Base-by-base conservation (phyloP, 2,329 filamentous ascomycete genomes). In the Neopestalotiopsis clavispora region DNA sequence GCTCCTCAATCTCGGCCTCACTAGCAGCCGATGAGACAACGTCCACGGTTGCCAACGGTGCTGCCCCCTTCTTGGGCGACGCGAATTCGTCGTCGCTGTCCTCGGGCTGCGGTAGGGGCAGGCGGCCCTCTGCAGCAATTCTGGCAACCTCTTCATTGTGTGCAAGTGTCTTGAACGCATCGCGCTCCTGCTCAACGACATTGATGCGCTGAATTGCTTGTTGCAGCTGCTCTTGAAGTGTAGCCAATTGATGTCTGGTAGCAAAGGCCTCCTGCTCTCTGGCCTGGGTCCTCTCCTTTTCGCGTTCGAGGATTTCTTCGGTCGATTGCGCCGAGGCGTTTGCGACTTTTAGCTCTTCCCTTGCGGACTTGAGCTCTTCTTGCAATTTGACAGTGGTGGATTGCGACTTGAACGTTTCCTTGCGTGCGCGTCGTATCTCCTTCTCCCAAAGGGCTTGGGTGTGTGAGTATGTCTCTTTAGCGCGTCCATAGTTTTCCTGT, bases 321-420 rank as follows among this genome's bases (percentile, higher is more conserved):
- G 84, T 81, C 7, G 85, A 81, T 72, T 88, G 89, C 65, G 85
- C 80, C n/a, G 82, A 80, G 32, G 80, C 80, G 59, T 90, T 86
- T 65, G 87, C 82, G 0, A 87, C 82, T 77, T 93, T 93, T 71
- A 93, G 84, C 74, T 94, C 91, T 74, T 93, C 91, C 76, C 34
- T 38, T 10, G 34, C 34, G 34, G 34, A 7, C 10, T 93, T 93
- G 71, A 93, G 84, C 74, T 94, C 91, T 74, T 93, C 91, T 76
- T 93, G 91, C n/a, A 91, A 78, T 76, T 92, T 92, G 74, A 93
- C 87, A 40, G 91, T 85, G 12, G 83, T 80, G 2, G 91, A 92
- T 73, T 92, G 90, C n/a, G 88, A 87, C 76, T 93, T 93, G 84
- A 93, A 93, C 2, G 89, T 90, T 74, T 94, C 92, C 74, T 94